A percentile compares a stretch with the other conserved stretches of the same genome.
Evolutionary conservation across 257 asterid genomes (phyloP).

Genomic region (Ophiorrhiza pumila): DNA sequence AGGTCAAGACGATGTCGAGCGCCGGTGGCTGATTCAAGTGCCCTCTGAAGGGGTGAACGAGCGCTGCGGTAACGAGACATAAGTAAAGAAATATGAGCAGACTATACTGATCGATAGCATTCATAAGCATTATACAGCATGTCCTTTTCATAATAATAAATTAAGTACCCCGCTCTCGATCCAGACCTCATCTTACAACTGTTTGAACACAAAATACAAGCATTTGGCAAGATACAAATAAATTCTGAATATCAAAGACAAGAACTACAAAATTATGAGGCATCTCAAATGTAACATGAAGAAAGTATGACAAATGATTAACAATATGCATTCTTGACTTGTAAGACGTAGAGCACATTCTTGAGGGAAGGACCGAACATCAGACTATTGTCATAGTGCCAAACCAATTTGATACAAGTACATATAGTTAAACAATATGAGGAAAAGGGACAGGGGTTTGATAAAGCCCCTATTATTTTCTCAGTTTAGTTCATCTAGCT

Average conservation of each 20-base stretch:
- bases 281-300: neutral
- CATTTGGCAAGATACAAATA: slow-evolving; percentile 17
- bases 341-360: neutral
- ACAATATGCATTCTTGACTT: neutral
- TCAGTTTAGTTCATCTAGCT: neutral
- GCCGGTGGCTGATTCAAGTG: too few relatives aligned
- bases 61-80: too few relatives aligned
- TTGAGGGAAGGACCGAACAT: neutral
- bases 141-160: too few relatives aligned
- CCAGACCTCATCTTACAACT: slow-evolving; percentile 99
- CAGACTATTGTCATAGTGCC: neutral
- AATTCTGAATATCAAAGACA: slow-evolving; percentile 13
- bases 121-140: too few relatives aligned
- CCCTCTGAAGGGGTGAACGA: too few relatives aligned
- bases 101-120: too few relatives aligned
- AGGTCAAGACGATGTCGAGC: too few relatives aligned
- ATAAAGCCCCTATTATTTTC: neutral
- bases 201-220: slow-evolving; percentile 28
- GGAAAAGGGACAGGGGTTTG: neutral
- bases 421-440: neutral
- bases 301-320: neutral
- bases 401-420: neutral
- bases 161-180: too few relatives aligned
- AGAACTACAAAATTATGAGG: slow-evolving; percentile 5
- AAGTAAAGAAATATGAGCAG: too few relatives aligned